These are phyloP conservation scores for Colletotrichum acutatum DNA, from an alignment of 2,329 filamentous ascomycete genomes.

Conservation along the genomic window DNA sequence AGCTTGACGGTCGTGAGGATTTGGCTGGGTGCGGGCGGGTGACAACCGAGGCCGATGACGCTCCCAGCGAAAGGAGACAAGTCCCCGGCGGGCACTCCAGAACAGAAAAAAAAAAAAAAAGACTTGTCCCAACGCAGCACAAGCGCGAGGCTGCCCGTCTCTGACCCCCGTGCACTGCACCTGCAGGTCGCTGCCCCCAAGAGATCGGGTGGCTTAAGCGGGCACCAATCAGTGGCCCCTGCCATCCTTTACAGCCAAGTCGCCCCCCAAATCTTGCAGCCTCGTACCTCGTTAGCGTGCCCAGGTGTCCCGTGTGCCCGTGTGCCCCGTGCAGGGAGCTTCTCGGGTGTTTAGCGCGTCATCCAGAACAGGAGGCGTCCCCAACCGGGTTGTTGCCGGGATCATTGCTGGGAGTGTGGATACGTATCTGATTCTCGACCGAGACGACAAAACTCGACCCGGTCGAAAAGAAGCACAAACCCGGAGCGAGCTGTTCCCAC, in stretches of 20 bases:
- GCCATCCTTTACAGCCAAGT: neutral
- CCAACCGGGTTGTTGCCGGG: slow-evolving; percentile 25
- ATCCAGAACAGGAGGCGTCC: slow-evolving; percentile 17
- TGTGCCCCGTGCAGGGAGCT: slow-evolving; percentile 22
- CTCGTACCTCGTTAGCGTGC: neutral
- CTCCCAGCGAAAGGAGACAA: slow-evolving; percentile 26
- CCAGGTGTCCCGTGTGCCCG: slow-evolving; percentile 13
- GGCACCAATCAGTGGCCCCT: slow-evolving; percentile 30
- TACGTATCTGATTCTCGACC: slow-evolving; percentile 33
- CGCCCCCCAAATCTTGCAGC: neutral
- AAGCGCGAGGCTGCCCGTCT: slow-evolving; percentile 28
- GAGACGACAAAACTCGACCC: slow-evolving; percentile 36
- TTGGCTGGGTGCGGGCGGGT: slow-evolving; percentile 2
- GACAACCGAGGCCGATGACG: slow-evolving; percentile 31
- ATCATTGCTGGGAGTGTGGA: slow-evolving; percentile 29
- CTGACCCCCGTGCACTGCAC: neutral
- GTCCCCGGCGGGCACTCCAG: neutral
- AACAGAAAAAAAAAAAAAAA: neutral
- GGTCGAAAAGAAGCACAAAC: slow-evolving; percentile 23
- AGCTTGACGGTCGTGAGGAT: neutral
- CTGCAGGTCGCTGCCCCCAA: slow-evolving; percentile 17
- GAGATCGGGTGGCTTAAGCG: slow-evolving; percentile 13
- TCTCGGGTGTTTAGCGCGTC: slow-evolving; percentile 28
- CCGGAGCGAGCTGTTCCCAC: neutral
- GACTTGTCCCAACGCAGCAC: neutral